These are phyloP conservation scores for Cyberlindnera maritima DNA, from an alignment of 805 yeast species.

Conservation along the genomic window DNA sequence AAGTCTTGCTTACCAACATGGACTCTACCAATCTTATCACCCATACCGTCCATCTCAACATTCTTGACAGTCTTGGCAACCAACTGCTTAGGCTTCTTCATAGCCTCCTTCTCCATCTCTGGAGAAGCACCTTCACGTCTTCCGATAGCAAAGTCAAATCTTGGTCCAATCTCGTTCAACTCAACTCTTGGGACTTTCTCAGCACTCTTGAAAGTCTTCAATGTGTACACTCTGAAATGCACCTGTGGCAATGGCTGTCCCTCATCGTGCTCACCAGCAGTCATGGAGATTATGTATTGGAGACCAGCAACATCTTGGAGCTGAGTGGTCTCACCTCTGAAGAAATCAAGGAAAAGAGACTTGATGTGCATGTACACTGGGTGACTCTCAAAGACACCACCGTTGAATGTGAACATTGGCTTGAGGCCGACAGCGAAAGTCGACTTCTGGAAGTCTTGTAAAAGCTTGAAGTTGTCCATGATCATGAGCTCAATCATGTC, in stretches of 20 bases:
- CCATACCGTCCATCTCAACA: conserved; percentile 81
- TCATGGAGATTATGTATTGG: conserved; percentile 83
- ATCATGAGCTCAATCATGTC: conserved; percentile 92
- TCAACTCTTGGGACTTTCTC: conserved; percentile 94
- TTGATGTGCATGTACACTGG: conserved; percentile 84
- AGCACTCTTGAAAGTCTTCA: conserved; percentile 77
- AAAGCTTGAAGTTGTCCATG: conserved; percentile 63
- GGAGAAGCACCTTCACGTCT: conserved; percentile 79
- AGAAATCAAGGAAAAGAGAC: conserved; percentile 87
- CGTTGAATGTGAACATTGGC: conserved; percentile 93
- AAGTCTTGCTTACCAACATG: conserved; percentile 96
- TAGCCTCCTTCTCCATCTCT: conserved; percentile 88
- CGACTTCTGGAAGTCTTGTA: conserved; percentile 73
- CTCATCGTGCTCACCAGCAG: conserved; percentile 72
- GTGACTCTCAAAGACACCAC: conserved; percentile 85
- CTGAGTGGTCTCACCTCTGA: conserved; percentile 77
- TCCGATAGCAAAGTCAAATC: conserved; percentile 90
- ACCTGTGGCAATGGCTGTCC: conserved; percentile 71
- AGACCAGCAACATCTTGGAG: conserved; percentile 92
- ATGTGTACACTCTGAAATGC: conserved; percentile 85
- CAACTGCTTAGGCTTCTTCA: conserved; percentile 74
- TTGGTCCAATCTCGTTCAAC: conserved; percentile 91
- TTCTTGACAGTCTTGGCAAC: conserved; percentile 86
- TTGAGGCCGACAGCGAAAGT: conserved; percentile 88
- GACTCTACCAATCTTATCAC: conserved; percentile 94